Conservation (phyloP, 768 basidiomycete genomes). For the Leccinum imitatum region DNA sequence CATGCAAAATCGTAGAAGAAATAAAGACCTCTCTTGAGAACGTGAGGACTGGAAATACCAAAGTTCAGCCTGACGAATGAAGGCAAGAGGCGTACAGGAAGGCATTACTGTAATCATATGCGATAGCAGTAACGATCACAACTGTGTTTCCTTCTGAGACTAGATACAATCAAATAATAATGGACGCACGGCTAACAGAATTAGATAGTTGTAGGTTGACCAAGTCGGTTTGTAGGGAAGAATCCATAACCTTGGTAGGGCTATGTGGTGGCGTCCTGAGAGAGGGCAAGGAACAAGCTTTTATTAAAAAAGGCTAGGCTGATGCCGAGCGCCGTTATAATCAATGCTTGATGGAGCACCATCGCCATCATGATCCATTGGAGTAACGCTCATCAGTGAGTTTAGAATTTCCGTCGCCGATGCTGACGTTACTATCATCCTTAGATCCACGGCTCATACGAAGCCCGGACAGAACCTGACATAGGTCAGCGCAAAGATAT, state of each 20-base stretch:
- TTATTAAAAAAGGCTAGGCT: background rate
- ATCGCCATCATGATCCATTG: background rate
- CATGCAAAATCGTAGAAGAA: background rate
- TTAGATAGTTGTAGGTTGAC: background rate
- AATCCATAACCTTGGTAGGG: background rate
- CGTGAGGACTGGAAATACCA: background rate
- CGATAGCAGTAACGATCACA: background rate
- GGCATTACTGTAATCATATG: background rate
- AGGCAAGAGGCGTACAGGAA: background rate
- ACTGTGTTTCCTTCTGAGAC: background rate
- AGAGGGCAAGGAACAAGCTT: background rate
- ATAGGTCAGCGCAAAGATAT: background rate
- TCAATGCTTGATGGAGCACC: background rate
- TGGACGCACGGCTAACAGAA: background rate
- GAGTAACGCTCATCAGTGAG: background rate
- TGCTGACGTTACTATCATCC: background rate
- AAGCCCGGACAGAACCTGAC: background rate
- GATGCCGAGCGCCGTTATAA: background rate
- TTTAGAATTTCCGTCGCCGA: background rate
- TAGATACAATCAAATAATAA: background rate
- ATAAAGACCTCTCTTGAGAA: background rate
- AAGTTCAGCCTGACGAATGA: background rate
- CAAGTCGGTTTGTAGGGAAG: background rate
- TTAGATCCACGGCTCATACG: background rate
- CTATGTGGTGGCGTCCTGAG: background rate